A percentile compares a stretch with the other conserved stretches of the same genome.
Conservation (phyloP, 1,284 basidiomycete genomes). For the Thecaphora thlaspeos region DNA sequence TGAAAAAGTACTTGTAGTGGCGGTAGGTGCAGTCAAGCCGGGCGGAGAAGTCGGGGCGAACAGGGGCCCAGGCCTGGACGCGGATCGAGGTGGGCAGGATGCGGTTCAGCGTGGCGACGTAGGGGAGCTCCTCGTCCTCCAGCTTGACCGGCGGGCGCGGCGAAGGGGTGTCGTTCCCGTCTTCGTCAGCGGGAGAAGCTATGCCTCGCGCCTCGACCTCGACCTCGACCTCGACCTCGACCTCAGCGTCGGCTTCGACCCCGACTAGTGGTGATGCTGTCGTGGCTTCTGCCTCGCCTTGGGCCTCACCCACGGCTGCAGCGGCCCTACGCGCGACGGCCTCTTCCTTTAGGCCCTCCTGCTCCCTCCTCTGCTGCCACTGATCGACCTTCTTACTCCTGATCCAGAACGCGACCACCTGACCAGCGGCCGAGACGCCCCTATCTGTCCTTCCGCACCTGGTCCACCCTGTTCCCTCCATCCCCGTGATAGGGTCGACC, state of each 20-base stretch:
- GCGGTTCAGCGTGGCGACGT: slow-evolving; percentile 80
- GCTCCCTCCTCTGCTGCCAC: slow-evolving; percentile 12
- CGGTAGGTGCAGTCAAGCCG: slow-evolving; percentile 82
- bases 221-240: too few relatives aligned
- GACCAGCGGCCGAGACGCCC: slow-evolving; percentile 90
- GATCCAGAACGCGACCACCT: slow-evolving; percentile 84
- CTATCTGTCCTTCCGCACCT: slow-evolving; percentile 90
- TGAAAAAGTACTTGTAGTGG: slow-evolving; percentile 95
- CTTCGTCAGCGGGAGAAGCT: too few relatives aligned
- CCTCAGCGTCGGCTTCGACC: too few relatives aligned
- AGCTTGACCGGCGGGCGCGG: slow-evolving; percentile 20
- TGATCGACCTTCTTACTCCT: slow-evolving; percentile 49
- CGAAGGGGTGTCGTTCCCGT: slow-evolving; percentile 22
- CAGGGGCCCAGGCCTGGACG: slow-evolving; percentile 91
- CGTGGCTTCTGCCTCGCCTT: too few relatives aligned
- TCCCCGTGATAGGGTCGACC: slow-evolving; percentile 43
- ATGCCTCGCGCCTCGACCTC: slow-evolving; percentile 17
- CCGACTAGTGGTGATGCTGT: too few relatives aligned
- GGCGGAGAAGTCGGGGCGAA: slow-evolving; percentile 76
- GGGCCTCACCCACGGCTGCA: too few relatives aligned
- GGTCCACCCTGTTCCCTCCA: slow-evolving; percentile 74
- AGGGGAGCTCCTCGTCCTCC: slow-evolving; percentile 67
- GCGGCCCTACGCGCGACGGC: neutral
- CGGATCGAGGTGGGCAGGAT: slow-evolving; percentile 85
- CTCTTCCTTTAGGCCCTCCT: slow-evolving; percentile 5